A percentile compares a stretch with the other conserved stretches of the same genome.
phyloP scores from a whole-genome alignment of 306 rosid species.

The Castanea mollissima region DNA sequence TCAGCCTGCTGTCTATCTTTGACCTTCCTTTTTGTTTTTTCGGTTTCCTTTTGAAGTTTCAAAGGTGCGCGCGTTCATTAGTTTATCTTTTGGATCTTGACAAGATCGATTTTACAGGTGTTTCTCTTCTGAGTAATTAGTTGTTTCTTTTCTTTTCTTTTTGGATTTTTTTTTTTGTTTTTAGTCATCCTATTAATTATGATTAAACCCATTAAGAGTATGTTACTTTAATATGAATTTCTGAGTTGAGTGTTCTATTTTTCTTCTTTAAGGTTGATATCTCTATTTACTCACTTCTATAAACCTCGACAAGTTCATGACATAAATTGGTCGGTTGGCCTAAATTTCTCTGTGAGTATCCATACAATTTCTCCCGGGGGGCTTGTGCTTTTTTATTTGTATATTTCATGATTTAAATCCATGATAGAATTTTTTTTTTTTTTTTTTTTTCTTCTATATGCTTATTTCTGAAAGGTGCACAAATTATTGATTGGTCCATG shows the following conservation, averaged over 20 bases:
- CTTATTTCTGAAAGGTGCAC: not conserved
- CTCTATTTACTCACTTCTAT: not conserved
- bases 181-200: not conserved
- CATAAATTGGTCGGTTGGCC: not conserved
- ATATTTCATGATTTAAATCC: not conserved
- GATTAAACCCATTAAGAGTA: not conserved
- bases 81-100: not conserved
- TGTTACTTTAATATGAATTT: not conserved
- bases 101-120: slow-evolving; percentile 7
- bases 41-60: slow-evolving; percentile 13
- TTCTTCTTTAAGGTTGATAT: slow-evolving; percentile 6
- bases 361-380: not conserved
- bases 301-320: not conserved
- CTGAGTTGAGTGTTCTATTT: not conserved
- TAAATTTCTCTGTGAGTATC: not conserved
- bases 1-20: slow-evolving; percentile 1
- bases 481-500: not conserved
- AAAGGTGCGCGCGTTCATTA: not conserved
- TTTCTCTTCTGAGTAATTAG: slow-evolving; percentile 32
- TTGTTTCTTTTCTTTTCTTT: not conserved
- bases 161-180: not conserved
- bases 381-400: not conserved
- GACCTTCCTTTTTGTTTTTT: slow-evolving; percentile 8
- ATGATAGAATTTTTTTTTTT: not conserved
- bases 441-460: not conserved